Evolutionary conservation across 495 filamentous ascomycete genomes (phyloP), one percentile per base, ranked within the genome.

Genomic region (Trypethelium eluteriae): DNA sequence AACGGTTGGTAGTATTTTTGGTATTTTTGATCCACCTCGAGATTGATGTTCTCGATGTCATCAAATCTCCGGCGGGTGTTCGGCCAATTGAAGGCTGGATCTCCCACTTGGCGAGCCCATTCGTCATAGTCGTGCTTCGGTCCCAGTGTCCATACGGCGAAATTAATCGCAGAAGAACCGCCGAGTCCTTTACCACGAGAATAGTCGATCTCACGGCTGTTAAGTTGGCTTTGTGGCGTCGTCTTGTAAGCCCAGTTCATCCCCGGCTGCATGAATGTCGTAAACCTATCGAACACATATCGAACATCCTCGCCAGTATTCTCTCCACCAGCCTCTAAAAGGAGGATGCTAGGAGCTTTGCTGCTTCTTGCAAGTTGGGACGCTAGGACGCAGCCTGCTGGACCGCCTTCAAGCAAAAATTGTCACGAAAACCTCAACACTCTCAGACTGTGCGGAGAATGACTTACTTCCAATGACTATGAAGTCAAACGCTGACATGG

Each of bases 171-270:
- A 41, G 77, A 85, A 34, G 80, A 80, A 0, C 87, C 88, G 2
- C 86, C 86, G 0, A 90, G 75, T 2, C 83, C 83, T 14, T 80
- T 80, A 0, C 86, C 86, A 10, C 86, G 80, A 16, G 80, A 81
- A 64, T 85, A 85, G 68, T 84, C 81, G 3, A 88, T 69, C 62
- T 80, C 68, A 2, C 84, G 81, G 16, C 76, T 76, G 38, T 75
- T 76, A 62, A 82, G 81, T 67, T 83, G 69, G 25, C 74, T 70
- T 66, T 88, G 86, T 0, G 85, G 81, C 0, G 71, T 76, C 0
- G 84, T 88, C 67, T 84, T 81, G 75, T 88, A 87, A 0, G 81
- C 83, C 80, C 81, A 89, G 68, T 87, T 86, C 68, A 87, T 67
- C 5, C 67, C 68, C 47, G 72, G 69, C 61, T 81, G 77, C 68